These are phyloP conservation scores for Mycena filopes DNA, from an alignment of 768 basidiomycete genomes.

Conservation along the genomic window DNA sequence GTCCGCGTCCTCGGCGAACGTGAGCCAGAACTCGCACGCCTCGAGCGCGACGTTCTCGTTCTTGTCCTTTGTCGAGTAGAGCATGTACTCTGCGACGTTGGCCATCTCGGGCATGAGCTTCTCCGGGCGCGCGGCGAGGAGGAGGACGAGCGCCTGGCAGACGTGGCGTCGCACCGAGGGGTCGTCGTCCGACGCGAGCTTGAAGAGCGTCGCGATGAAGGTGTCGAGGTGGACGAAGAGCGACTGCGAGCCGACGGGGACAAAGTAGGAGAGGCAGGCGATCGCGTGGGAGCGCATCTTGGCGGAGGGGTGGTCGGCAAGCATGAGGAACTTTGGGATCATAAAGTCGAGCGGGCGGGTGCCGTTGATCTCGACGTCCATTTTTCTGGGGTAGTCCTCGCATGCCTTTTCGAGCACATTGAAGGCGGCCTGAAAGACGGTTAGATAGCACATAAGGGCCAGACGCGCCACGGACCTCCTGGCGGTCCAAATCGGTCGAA, in stretches of 20 bases:
- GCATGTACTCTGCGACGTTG: slow-evolving; percentile 98
- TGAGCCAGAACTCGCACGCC: slow-evolving; percentile 99
- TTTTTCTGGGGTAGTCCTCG: slow-evolving; percentile 95
- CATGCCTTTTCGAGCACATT: slow-evolving; percentile 95
- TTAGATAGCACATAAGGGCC: slow-evolving; percentile 11
- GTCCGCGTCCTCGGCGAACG: slow-evolving; percentile 95
- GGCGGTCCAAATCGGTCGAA: slow-evolving; percentile 75
- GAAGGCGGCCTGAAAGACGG: slow-evolving; percentile 77
- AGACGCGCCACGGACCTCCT: slow-evolving; percentile 74
- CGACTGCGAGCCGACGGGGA: slow-evolving; percentile 86
- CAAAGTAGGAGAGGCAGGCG: slow-evolving; percentile 94
- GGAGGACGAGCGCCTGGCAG: slow-evolving; percentile 93
- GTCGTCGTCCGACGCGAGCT: slow-evolving; percentile 93
- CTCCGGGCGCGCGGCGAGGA: slow-evolving; percentile 93
- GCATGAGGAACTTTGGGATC: slow-evolving; percentile 93
- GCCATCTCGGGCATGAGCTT: slow-evolving; percentile 96
- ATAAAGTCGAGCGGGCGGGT: slow-evolving; percentile 95
- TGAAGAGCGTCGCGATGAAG: slow-evolving; percentile 94
- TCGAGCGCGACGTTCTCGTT: slow-evolving; percentile 97
- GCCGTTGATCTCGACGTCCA: slow-evolving; percentile 94
- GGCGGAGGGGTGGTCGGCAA: slow-evolving; percentile 84
- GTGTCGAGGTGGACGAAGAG: slow-evolving; percentile 92
- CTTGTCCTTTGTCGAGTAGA: slow-evolving; percentile 97
- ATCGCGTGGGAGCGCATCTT: slow-evolving; percentile 96
- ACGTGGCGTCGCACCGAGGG: slow-evolving; percentile 95